A percentile compares a stretch with the other conserved stretches of the same genome.
phyloP scores from a whole-genome alignment of 2,329 filamentous ascomycete genomes.

The Leptographium galeiforme region DNA sequence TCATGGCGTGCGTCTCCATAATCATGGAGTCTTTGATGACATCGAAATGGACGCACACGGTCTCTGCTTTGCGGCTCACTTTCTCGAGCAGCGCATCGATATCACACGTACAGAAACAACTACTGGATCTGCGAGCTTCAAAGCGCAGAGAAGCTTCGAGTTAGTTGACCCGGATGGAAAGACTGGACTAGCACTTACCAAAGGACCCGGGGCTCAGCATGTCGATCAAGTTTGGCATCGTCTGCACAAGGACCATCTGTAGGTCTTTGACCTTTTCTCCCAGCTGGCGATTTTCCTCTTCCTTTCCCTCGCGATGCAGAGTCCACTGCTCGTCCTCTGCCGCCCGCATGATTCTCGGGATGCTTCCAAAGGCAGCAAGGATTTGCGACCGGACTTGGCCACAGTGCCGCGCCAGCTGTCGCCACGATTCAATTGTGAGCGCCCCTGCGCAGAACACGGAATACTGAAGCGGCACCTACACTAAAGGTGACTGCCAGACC shows the following conservation, averaged over 20 bases:
- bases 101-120: neutral
- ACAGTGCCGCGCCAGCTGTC: constrained; percentile 9
- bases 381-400: constrained; percentile 9
- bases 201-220: constrained; percentile 7
- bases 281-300: neutral
- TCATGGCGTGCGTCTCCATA: neutral
- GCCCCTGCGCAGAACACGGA: too few relatives aligned
- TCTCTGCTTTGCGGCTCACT: neutral
- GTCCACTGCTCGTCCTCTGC: constrained; percentile 5
- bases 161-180: neutral
- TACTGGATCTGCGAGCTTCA: neutral
- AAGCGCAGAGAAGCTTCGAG: neutral
- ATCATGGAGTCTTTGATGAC: neutral
- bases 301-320: constrained; percentile 1
- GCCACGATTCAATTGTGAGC: neutral
- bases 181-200: neutral
- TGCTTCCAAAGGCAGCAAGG: constrained; percentile 8
- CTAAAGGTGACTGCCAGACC: constrained; percentile 9
- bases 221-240: constrained; percentile 6
- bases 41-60: neutral
- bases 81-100: neutral
- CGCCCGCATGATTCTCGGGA: constrained; percentile 10
- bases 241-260: neutral
- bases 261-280: constrained; percentile 1
- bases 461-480: neutral